phyloP scores from a whole-genome alignment of 768 basidiomycete genomes.

The Phanerodontia chrysosporium region DNA sequence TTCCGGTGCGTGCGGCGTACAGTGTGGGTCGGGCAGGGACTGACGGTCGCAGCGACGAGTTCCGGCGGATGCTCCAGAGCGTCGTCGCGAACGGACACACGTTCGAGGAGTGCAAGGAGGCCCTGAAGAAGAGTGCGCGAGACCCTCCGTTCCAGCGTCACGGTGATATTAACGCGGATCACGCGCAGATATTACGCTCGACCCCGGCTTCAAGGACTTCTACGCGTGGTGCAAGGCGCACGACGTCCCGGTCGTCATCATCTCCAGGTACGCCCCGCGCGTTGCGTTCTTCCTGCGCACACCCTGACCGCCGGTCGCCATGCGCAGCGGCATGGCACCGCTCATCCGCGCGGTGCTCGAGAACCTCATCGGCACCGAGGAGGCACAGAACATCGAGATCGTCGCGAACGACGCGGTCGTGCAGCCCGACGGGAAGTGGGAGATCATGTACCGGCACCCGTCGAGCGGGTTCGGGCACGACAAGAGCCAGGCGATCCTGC shows the following conservation, averaged over 20 bases:
- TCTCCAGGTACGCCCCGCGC: constrained; percentile 63
- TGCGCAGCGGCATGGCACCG: constrained; percentile 82
- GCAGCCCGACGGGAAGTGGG: constrained; percentile 65
- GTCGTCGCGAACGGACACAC: constrained; percentile 69
- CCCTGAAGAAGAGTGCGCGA: constrained; percentile 64
- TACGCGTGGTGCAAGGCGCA: constrained; percentile 76
- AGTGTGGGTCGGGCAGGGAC: not conserved
- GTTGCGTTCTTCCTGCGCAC: not conserved
- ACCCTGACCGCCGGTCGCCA: not conserved
- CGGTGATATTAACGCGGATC: constrained; percentile 9
- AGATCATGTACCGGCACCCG: constrained; percentile 85
- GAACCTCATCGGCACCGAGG: constrained; percentile 70
- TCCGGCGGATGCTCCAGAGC: constrained; percentile 81
- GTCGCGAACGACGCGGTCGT: constrained; percentile 88
- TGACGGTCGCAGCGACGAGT: constrained; percentile 62
- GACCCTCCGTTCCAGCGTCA: not conserved
- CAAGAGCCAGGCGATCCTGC: constrained; percentile 91
- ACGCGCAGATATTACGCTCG: constrained; percentile 71
- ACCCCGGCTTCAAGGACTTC: constrained; percentile 87
- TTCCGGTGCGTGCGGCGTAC: constrained; percentile 50
- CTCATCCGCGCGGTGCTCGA: constrained; percentile 89
- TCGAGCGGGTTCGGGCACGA: constrained; percentile 91
- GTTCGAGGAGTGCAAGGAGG: constrained; percentile 82
- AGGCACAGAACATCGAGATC: constrained; percentile 76
- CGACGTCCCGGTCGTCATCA: constrained; percentile 87